A percentile compares a stretch with the other conserved stretches of the same genome.
Conservation (phyloP, 169 alveolate genomes). For the Hammondia hammondi region DNA sequence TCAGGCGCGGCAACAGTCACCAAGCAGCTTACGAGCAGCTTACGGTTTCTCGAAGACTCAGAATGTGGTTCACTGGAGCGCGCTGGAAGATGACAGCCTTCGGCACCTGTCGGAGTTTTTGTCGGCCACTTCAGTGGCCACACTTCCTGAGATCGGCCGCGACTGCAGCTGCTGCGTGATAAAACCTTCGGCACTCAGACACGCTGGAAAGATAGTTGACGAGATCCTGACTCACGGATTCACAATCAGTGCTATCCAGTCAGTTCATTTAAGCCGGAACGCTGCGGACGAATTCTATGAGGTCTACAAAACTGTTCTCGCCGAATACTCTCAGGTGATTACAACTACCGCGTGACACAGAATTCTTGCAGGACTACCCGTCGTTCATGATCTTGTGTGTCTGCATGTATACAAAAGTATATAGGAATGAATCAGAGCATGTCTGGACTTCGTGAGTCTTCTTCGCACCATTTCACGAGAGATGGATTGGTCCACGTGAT, state of each 20-base stretch:
- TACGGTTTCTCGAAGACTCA: conserved; percentile 22
- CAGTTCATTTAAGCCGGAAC: conserved; percentile 83
- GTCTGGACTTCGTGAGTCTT: no score
- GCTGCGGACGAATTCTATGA: conserved; percentile 91
- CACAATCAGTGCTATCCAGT: conserved; percentile 87
- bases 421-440: neutral
- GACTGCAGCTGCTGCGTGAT: conserved; percentile 89
- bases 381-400: no score
- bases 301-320: conserved; percentile 85
- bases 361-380: no score
- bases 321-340: conserved; percentile 58
- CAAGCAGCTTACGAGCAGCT: neutral
- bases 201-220: conserved; percentile 88
- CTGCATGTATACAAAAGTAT: no score
- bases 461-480: no score
- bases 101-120: neutral
- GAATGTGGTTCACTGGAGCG: neutral
- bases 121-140: neutral
- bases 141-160: neutral
- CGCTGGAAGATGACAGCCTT: neutral
- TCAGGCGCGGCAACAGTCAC: neutral
- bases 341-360: no score
- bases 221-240: conserved; percentile 85
- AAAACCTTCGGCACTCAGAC: conserved; percentile 78
- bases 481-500: no score